phyloP scores from a whole-genome alignment of 331 rosid genomes.

The Pyrus hybrid region DNA sequence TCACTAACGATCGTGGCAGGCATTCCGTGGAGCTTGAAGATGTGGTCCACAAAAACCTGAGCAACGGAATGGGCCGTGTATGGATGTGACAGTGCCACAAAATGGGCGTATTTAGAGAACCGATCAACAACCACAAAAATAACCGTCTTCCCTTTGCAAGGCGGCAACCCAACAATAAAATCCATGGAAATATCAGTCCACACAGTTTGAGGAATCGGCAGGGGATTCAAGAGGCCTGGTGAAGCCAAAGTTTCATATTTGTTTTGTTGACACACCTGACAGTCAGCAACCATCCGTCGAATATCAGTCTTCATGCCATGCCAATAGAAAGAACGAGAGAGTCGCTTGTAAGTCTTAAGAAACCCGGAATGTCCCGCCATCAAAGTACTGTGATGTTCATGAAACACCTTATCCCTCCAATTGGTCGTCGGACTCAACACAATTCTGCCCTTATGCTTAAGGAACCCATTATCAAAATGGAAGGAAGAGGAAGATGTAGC shows the following conservation, averaged over 20 bases:
- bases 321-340: not conserved
- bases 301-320: too few species aligned
- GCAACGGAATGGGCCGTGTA: too few species aligned
- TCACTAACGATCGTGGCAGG: too few species aligned
- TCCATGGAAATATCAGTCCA: not conserved
- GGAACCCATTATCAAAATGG: not conserved
- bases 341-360: not conserved
- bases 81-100: too few species aligned
- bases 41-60: too few species aligned
- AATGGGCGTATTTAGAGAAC: too few species aligned
- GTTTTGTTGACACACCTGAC: not conserved
- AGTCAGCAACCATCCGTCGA: not conserved
- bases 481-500: not conserved
- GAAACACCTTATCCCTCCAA: not conserved
- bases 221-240: not conserved
- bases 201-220: not conserved
- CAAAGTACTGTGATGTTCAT: not conserved
- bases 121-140: too few species aligned
- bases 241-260: not conserved
- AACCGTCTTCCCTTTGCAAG: too few species aligned
- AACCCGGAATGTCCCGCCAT: fast-evolving
- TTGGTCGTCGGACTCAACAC: not conserved
- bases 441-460: not conserved
- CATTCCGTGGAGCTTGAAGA: too few species aligned
- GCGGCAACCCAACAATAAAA: too few species aligned